Percentiles rank a stretch among this genome's conserved stretches.
Conservation (phyloP, 495 filamentous ascomycete genomes). For the Aspergillus sclerotiicarbonarius region DNA sequence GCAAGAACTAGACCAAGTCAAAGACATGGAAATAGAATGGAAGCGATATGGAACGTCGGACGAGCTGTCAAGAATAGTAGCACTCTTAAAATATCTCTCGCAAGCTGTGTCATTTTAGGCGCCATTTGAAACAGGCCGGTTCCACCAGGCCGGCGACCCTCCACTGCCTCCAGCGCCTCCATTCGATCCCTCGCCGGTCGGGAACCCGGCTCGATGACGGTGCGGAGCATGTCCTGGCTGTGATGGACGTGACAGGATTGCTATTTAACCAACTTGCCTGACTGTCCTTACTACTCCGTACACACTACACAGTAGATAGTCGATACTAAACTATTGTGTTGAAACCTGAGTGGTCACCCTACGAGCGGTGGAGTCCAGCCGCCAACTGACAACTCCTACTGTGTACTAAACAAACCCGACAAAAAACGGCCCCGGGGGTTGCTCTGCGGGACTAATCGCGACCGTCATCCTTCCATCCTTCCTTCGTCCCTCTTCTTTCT, state of each 20-base stretch:
- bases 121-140: constrained; percentile 22
- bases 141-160: constrained; percentile 11
- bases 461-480: too few species aligned
- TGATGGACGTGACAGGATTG: not conserved
- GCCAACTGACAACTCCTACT: constrained; percentile 11
- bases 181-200: not conserved
- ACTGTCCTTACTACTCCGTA: too few species aligned
- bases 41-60: not conserved
- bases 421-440: not conserved
- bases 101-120: constrained; percentile 8
- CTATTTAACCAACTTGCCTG: not conserved
- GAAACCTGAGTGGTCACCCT: too few species aligned
- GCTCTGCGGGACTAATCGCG: too few species aligned
- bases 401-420: too few species aligned
- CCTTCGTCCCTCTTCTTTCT: too few species aligned
- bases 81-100: not conserved
- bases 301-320: too few species aligned
- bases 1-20: too few species aligned
- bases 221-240: not conserved
- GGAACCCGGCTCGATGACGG: not conserved
- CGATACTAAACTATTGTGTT: too few species aligned
- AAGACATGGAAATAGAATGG: not conserved
- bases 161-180: constrained; percentile 12
- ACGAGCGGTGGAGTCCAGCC: not conserved
- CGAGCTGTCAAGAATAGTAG: constrained; percentile 8